Base-by-base conservation (phyloP, 2,329 filamentous ascomycete genomes). In the Aaosphaeria pasadenensis region DNA sequence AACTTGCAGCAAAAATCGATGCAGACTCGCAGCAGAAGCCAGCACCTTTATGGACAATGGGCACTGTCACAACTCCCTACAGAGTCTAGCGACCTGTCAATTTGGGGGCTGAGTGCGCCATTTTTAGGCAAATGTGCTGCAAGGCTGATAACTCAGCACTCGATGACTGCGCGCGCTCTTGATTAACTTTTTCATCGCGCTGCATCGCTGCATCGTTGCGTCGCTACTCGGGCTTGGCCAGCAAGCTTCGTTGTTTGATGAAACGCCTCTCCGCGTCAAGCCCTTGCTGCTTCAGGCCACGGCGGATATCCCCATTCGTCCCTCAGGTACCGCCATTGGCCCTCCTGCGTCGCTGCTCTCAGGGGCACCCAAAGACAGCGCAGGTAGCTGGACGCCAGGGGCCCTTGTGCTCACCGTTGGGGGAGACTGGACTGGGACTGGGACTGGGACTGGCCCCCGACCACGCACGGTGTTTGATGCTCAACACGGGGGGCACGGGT, bases 211-310 rank as follows among this genome's bases (percentile, higher is more conserved):
- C 17, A 24, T 24, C 17, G 17, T 24, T 24, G 17, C 17, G 17
- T 24, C 17, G 17, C 28, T 46, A 24, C 29, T 44, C 44, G 49
- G 50, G 48, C 50, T 54, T 56, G 52, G 52, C 46, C 29, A 38
- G n/a, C 31, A 24, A 24, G 17, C 30, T 32, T 43, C 36, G 33
- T 48, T 57, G 55, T 59, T 59, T 57, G 36, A 55, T 57, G 57
- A 60, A 60, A 60, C 57, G 52, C 31, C 47, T 51, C 50, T 56
- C 49, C 47, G 49, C 47, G 46, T 52, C 45, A 47, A 31, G 39
- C 45, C 53, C 53, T 52, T 49, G 48, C 49, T 54, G 52, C 51
- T 43, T 48, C 49, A 50, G 41, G 7, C 36, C 24, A 17, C 48
- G 49, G 47, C 45, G 17, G 17, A 24, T 24, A 2, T 24, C 6